Percentiles rank a stretch among this genome's conserved stretches.
phyloP scores from a whole-genome alignment of 805 yeast species.

The Candida railenensis region DNA sequence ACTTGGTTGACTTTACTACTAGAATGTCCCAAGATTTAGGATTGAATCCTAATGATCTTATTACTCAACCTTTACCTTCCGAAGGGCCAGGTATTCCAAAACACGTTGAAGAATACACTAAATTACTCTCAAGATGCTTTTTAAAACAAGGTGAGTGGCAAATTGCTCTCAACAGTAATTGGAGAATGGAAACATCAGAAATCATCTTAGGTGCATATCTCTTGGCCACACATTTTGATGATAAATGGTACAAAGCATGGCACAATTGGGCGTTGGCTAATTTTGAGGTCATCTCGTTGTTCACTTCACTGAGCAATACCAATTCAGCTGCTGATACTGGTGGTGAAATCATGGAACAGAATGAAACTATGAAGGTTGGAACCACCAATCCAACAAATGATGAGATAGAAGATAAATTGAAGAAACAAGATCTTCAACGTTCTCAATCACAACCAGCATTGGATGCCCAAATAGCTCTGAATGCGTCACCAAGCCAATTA shows the following conservation, averaged over 20 bases:
- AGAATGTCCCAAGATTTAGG: conserved; percentile 88
- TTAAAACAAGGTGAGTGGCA: conserved; percentile 99
- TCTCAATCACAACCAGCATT: conserved; percentile 1
- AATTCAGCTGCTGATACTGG: conserved; percentile 13
- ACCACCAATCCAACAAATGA: conserved; percentile 8
- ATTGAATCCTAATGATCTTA: conserved; percentile 80
- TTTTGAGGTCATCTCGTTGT: conserved; percentile 84
- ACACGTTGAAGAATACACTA: conserved; percentile 80
- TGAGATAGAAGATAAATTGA: conserved; percentile 8
- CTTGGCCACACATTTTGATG: conserved; percentile 92
- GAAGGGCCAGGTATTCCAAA: conserved; percentile 67
- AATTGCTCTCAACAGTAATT: conserved; percentile 70
- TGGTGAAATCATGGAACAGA: conserved; percentile 27
- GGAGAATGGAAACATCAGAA: conserved; percentile 77
- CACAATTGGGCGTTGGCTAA: conserved; percentile 99
- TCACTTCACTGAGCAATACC: conserved; percentile 27
- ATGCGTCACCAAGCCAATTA: not conserved
- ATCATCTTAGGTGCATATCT: conserved; percentile 88
- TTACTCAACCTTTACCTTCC: conserved; percentile 81
- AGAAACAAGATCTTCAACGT: conserved; percentile 49
- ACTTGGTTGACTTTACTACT: conserved; percentile 85
- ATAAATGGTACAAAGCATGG: conserved; percentile 97
- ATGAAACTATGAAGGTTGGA: conserved; percentile 16
- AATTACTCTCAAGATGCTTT: conserved; percentile 87
- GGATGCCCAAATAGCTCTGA: not conserved